Base-by-base conservation (phyloP, 1,284 basidiomycete species). In the Microbotryum violaceum region DNA sequence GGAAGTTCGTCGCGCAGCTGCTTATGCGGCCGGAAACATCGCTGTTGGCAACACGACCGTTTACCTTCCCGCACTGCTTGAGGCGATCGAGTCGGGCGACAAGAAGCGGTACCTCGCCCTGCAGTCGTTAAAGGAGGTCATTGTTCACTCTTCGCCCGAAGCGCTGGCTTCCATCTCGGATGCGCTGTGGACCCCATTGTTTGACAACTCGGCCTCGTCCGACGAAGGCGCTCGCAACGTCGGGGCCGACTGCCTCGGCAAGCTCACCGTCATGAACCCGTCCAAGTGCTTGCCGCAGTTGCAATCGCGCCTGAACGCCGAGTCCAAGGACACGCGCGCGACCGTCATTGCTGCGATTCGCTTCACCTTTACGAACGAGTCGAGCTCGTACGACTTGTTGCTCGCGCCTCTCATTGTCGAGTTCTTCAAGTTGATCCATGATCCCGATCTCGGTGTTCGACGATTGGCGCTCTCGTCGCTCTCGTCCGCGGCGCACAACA, bases 121-220 rank as follows among this genome's bases (percentile, higher is more conserved):
- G 52, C 89, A 97, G 71, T 89, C 93, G 14, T 79, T 97, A 46
- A 97, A 97, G 77, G 96, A 98, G 80, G 89, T 97, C 59, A 92
- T 97, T 59, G 88, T 89, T 0, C 89, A 97, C 75, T 90, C 88
- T 58, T 86, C 88, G 6, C 81, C 85, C 60, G 83, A 83, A 0
- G 88, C 93, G 73, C 78, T 97, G 25, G 88, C 90, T 68, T 80
- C 81, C 27, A 83, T 96, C 44, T 90, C 92, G 2, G 89, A 94
- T 58, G 77, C 82, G 21, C 82, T 97, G 14, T 99, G 96, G 96
- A 81, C 81, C 4, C 91, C 93, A 0, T 81, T 94, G 20, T 93
- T 96, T 74, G 84, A 88, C 71, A 86, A 88, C 74, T 88, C 88
- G 16, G 72, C 70, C 57, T 53, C 66, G 21, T 72, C 74, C 54